Conservation (phyloP, 768 basidiomycete species). For the Leccinum imitatum region DNA sequence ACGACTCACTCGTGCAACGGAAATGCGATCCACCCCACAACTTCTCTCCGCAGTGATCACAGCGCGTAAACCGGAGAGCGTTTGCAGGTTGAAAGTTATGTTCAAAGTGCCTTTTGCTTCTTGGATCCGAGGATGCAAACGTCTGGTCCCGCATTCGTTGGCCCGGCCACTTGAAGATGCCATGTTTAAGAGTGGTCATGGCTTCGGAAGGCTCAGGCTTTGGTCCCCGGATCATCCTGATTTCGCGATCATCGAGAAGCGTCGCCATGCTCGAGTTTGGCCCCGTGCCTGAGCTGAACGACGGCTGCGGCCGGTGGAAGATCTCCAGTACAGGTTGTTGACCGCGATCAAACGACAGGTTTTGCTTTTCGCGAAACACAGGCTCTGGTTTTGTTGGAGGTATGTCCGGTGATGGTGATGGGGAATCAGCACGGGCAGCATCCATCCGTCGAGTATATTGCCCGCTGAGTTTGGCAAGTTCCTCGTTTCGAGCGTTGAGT, state of each 20-base stretch:
- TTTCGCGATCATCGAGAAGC: constrained; percentile 30
- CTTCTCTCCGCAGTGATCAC: constrained; percentile 96
- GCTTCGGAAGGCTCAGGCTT: constrained; percentile 39
- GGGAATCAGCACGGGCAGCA: constrained; percentile 16
- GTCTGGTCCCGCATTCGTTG: constrained; percentile 50
- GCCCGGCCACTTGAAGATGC: constrained; percentile 74
- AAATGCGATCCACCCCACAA: constrained; percentile 98
- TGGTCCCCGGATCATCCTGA: constrained; percentile 28
- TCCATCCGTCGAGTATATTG: constrained; percentile 84
- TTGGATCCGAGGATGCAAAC: constrained; percentile 35
- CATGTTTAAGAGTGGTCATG: constrained; percentile 51
- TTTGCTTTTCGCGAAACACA: constrained; percentile 24
- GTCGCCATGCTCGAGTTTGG: constrained; percentile 21
- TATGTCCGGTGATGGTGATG: constrained; percentile 11
- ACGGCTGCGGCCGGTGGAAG: constrained; percentile 9
- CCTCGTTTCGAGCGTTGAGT: constrained; percentile 89
- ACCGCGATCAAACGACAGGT: constrained; percentile 30
- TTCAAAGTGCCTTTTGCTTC: constrained; percentile 47
- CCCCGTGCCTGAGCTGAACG: constrained; percentile 13
- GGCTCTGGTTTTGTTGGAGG: constrained; percentile 9
- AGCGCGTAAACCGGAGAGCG: constrained; percentile 84
- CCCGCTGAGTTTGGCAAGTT: constrained; percentile 83
- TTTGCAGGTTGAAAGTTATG: constrained; percentile 91
- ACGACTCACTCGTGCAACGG: constrained; percentile 76
- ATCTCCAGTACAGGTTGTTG: constrained; percentile 14